phyloP scores from a whole-genome alignment of 2,329 filamentous ascomycete species.

The Microsporum ferrugineum region DNA sequence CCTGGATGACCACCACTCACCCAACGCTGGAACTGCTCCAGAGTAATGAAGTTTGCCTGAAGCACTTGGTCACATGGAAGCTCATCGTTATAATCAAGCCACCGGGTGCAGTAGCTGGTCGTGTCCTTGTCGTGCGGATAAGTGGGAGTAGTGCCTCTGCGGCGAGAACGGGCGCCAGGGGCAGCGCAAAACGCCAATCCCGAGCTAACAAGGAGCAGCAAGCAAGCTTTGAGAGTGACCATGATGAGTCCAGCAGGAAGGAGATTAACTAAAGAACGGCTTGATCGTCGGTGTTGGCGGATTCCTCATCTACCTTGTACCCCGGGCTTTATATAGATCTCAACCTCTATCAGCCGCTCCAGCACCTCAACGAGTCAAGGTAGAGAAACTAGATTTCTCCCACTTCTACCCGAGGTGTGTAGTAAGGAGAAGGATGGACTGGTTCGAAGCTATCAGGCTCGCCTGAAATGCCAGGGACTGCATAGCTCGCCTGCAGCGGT shows the following conservation, averaged over 20 bases:
- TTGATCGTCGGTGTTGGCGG: background rate
- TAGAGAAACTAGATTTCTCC: background rate
- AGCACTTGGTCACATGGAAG: background rate
- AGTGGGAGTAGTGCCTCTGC: background rate
- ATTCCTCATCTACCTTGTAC: background rate
- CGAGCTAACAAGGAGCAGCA: background rate
- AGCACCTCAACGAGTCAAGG: background rate
- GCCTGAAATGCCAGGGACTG: background rate
- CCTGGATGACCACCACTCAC: background rate
- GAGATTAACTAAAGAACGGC: background rate
- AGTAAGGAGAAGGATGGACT: background rate
- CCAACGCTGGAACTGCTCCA: slow-evolving; percentile 3
- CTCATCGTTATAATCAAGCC: background rate
- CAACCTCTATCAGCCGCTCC: background rate
- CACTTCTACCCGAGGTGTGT: background rate
- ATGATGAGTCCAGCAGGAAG: background rate
- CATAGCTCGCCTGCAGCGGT: background rate
- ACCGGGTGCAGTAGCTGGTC: background rate
- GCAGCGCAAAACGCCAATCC: background rate
- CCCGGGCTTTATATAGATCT: background rate
- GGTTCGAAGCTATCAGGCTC: background rate
- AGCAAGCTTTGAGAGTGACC: background rate
- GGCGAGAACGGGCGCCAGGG: background rate
- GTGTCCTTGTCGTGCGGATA: background rate
- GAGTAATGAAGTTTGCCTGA: background rate